Base-by-base conservation (phyloP, 2,329 filamentous ascomycete genomes). In the Alternaria conjuncta region DNA sequence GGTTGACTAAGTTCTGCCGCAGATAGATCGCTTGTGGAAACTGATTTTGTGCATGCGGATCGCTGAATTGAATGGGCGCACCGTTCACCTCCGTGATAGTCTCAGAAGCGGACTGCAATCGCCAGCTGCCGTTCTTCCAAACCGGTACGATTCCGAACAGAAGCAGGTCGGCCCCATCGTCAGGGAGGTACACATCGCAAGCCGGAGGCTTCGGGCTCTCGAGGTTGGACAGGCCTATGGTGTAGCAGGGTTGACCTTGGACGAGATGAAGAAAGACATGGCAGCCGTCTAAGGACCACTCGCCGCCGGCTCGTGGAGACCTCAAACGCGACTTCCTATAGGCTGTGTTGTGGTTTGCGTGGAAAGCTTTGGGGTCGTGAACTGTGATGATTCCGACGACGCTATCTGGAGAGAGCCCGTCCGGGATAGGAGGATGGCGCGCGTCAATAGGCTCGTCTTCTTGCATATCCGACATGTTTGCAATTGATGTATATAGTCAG, bases 171-270 rank as follows among this genome's bases (percentile, higher is more conserved):
- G 56, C 23, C 6, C n/a, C 23, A n/a, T 47, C 32, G 4, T 53
- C 57, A 28, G 69, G 66, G 7, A 71, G 23, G 36, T 64, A 70
- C n/a, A 71, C 67, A 46, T 71, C 68, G 10, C 55, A 57, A 9
- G 25, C 36, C n/a, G 23, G 18, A 12, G 30, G 51, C 13, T 7
- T 5, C 21, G n/a, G 20, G 18, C 30, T 28, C 32, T 51, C 53
- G 13, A 18, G 55, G 18, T 49, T 53, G 6, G 23, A 18, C 30
- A 61, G 56, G 3, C 70, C 66, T 12, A 71, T 60, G 15, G 21
- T 56, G 44, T 63, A 71, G 13, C 41, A 60, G 13, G 55, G 43
- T n/a, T 55, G 46, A 11, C 25, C 58, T 13, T 20, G 45, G 11
- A 58, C 9, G 3, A 49, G 55, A n/a, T 49, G 58, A 1, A 72